Conservation (phyloP, 2,329 filamentous ascomycete genomes). For the Colletotrichum sp. region DNA sequence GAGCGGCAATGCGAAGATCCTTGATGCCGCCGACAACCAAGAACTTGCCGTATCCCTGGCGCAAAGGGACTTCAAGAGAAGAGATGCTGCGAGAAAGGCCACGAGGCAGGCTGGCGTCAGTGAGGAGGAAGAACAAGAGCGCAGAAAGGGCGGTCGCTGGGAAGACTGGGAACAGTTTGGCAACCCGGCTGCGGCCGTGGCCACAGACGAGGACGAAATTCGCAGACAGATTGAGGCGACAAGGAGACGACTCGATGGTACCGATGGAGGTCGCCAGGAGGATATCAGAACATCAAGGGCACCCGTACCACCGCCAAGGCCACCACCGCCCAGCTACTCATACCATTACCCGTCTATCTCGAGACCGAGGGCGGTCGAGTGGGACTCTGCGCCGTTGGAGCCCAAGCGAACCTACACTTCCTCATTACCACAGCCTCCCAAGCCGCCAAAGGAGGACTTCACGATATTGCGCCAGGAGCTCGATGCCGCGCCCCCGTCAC, state of each 20-base stretch:
- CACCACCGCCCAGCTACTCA: constrained; percentile 19
- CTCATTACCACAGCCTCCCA: constrained; percentile 33
- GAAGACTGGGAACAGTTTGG: constrained; percentile 40
- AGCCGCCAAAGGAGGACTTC: constrained; percentile 34
- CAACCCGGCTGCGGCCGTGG: constrained; percentile 37
- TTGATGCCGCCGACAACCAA: constrained; percentile 74
- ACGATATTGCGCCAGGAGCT: constrained; percentile 4
- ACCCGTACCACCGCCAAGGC: constrained; percentile 11
- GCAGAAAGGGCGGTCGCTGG: constrained; percentile 52
- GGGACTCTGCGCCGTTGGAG: constrained; percentile 34
- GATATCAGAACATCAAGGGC: constrained; percentile 22
- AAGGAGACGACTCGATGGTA: constrained; percentile 49
- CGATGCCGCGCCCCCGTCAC: constrained; percentile 5
- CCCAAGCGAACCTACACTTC: constrained; percentile 11
- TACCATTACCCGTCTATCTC: constrained; percentile 65
- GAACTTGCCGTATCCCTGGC: constrained; percentile 81
- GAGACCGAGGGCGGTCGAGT: constrained; percentile 54
- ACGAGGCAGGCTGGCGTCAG: constrained; percentile 62
- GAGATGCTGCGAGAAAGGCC: constrained; percentile 65
- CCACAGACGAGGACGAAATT: constrained; percentile 48
- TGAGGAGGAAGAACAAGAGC: constrained; percentile 60
- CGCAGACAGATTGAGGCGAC: constrained; percentile 59
- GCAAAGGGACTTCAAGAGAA: constrained; percentile 71
- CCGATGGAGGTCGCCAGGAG: constrained; percentile 27
- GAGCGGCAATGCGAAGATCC: constrained; percentile 58